Conservation (phyloP, 306 rosid species). For the Corylus avellana region DNA sequence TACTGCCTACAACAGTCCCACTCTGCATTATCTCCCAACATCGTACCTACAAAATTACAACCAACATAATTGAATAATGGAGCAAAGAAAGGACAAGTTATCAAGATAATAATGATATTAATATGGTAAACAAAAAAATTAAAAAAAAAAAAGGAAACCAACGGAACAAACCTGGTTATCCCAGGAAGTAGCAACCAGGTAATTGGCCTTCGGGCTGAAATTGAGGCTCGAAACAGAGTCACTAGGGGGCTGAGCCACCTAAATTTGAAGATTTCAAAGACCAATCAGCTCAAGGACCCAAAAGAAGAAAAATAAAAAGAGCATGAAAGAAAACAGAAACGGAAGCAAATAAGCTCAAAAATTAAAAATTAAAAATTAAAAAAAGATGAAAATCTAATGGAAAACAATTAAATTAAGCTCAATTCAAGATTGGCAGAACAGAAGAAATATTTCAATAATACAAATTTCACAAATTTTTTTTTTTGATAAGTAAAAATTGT, state of each 20-base stretch:
- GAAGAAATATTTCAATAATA: not conserved
- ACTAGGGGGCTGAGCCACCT: slow-evolving; percentile 80
- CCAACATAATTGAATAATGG: not conserved
- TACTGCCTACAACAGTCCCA: slow-evolving; percentile 50
- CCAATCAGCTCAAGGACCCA: not conserved
- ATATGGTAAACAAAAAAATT: not conserved
- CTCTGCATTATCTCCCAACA: slow-evolving; percentile 80
- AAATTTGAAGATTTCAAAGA: slow-evolving; percentile 10
- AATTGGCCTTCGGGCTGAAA: slow-evolving; percentile 78
- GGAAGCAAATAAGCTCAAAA: not conserved
- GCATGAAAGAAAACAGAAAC: not conserved
- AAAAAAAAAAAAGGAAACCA: not conserved
- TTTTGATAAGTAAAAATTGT: too few species aligned
- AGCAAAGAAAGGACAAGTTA: not conserved
- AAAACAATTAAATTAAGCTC: not conserved
- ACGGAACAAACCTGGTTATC: slow-evolving; percentile 64
- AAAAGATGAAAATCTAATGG: not conserved
- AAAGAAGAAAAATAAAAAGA: not conserved
- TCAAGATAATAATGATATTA: not conserved
- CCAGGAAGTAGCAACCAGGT: slow-evolving; percentile 81
- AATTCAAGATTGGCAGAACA: not conserved
- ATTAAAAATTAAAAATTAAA: not conserved
- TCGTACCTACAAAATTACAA: slow-evolving; percentile 51
- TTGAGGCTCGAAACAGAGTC: slow-evolving; percentile 73
- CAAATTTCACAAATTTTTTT: not conserved